These are phyloP conservation scores for Epichloe aotearoae DNA, from an alignment of 2,329 filamentous ascomycete species.

Conservation along the genomic window DNA sequence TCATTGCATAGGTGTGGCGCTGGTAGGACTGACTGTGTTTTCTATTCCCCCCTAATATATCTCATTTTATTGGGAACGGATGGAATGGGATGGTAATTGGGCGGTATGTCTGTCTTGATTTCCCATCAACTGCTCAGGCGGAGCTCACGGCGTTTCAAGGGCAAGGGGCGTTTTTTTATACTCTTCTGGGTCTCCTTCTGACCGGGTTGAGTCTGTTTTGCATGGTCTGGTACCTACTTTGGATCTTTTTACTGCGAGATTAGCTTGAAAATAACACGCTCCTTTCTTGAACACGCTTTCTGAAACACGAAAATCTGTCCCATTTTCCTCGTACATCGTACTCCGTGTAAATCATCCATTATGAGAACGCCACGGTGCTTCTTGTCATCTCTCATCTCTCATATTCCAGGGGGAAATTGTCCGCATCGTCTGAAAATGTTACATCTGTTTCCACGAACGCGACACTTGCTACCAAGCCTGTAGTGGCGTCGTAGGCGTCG, in stretches of 20 bases:
- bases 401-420: not conserved
- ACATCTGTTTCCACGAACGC: not conserved
- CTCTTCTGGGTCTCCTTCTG: not conserved
- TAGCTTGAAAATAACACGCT: constrained; percentile 1
- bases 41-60: not conserved
- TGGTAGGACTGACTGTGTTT: not conserved
- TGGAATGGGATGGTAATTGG: not conserved
- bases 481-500: not conserved
- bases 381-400: not conserved
- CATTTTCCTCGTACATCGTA: not conserved
- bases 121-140: not conserved
- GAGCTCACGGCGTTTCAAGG: not conserved
- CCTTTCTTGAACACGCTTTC: not conserved
- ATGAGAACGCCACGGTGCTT: not conserved
- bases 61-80: not conserved
- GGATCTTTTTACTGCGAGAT: not conserved
- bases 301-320: not conserved
- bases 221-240: constrained; percentile 1
- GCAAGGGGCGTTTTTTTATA: not conserved
- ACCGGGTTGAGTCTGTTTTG: not conserved
- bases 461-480: not conserved
- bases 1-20: constrained; percentile 1
- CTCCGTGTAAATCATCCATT: not conserved
- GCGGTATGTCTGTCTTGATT: not conserved
- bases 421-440: not conserved